Conservation (phyloP, 108 stramenopile species). For the Conticribra guillardii region DNA sequence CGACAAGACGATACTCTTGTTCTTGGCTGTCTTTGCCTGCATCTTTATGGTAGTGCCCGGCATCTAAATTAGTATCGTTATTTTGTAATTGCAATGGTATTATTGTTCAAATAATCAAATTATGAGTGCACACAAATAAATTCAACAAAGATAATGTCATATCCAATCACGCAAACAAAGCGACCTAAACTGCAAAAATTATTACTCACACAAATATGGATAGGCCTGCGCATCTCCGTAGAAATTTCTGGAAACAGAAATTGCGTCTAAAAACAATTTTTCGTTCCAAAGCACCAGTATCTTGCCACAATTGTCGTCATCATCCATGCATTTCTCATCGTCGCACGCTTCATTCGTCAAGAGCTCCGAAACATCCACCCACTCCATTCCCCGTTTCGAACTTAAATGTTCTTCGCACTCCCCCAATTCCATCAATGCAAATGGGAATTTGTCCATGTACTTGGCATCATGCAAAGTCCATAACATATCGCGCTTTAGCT, state of each 20-base stretch:
- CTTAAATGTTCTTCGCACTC: constrained; percentile 68
- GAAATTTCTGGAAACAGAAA: constrained; percentile 24
- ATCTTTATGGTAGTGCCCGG: constrained; percentile 67
- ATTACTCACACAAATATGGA: constrained; percentile 47
- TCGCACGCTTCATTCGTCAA: not conserved
- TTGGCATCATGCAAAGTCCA: constrained; percentile 60
- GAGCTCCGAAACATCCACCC: constrained; percentile 40
- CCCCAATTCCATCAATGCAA: constrained; percentile 62
- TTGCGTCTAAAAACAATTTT: constrained; percentile 57
- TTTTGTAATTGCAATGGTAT: no score
- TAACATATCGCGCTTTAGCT: constrained; percentile 62
- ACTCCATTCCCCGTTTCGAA: constrained; percentile 48
- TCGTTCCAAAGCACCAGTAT: constrained; percentile 43
- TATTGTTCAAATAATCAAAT: no score
- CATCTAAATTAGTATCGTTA: constrained; percentile 12
- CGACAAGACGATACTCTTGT: constrained; percentile 58
- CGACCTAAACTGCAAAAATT: not conserved
- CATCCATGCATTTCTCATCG: not conserved
- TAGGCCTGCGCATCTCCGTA: constrained; percentile 58
- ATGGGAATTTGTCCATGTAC: constrained; percentile 52
- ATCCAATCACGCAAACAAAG: not conserved
- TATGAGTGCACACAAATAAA: no score
- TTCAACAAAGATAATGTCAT: not conserved
- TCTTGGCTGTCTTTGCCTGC: constrained; percentile 40
- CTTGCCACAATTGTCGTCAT: not conserved